Conservation (phyloP, 148 eudicot species). For the Persicaria tinctoria region DNA sequence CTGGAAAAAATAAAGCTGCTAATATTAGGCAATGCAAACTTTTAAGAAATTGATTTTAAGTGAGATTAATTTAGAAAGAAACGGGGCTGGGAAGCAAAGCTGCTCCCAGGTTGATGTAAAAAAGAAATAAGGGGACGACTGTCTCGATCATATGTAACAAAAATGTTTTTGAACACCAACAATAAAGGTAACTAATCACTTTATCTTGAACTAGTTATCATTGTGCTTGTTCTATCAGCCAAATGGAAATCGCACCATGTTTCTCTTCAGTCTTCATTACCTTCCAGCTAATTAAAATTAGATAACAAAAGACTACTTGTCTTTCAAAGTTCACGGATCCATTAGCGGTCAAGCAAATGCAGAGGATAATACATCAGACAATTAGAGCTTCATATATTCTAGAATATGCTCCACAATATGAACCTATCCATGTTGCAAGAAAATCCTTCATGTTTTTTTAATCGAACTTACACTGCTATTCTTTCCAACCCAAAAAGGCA, state of each 20-base stretch:
- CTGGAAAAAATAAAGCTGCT: slow-evolving; percentile 34
- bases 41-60: background rate
- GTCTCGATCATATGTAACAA: background rate
- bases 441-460: background rate
- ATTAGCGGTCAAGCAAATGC: background rate
- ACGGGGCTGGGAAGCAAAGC: background rate
- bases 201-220: background rate
- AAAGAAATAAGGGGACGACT: background rate
- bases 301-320: background rate
- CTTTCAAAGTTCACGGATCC: background rate
- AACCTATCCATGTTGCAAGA: background rate
- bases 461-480: background rate
- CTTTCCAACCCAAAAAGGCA: background rate
- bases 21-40: slow-evolving; percentile 1
- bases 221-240: background rate
- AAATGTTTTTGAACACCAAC: background rate
- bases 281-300: slow-evolving; percentile 1
- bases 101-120: background rate
- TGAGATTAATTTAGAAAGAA: background rate
- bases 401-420: background rate
- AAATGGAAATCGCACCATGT: background rate
- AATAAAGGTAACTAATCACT: background rate
- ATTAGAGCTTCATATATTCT: background rate
- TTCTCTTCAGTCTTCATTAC: background rate
- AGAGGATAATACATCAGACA: background rate